Percentiles rank a stretch among this genome's conserved stretches.
Evolutionary conservation across 805 yeast genomes (phyloP).

Genomic region (Ogataea nonfermentans): DNA sequence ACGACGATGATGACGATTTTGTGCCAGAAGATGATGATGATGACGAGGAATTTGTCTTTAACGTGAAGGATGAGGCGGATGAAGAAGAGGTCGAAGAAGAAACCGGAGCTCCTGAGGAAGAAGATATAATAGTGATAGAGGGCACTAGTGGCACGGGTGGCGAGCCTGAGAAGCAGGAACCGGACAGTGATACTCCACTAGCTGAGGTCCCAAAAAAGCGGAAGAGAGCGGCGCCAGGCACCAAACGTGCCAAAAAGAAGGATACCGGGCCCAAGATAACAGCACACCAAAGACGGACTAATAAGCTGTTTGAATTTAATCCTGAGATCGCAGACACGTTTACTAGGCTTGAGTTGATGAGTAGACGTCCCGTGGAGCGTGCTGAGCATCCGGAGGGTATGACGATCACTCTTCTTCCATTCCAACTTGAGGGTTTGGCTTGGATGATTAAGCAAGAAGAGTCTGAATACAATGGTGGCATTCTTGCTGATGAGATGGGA

Average conservation of each 20-base stretch:
- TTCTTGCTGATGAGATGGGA: slow-evolving; percentile 98
- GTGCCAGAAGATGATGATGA: slow-evolving; percentile 19
- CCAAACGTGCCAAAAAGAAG: slow-evolving; percentile 18
- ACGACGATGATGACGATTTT: slow-evolving; percentile 13
- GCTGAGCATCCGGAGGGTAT: slow-evolving; percentile 79
- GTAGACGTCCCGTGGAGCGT: slow-evolving; percentile 46
- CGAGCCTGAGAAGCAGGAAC: slow-evolving; percentile 13
- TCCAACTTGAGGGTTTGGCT: slow-evolving; percentile 88
- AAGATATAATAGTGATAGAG: slow-evolving; percentile 23
- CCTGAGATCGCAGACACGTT: slow-evolving; percentile 77
- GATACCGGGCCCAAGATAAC: slow-evolving; percentile 47
- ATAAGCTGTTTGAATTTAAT: slow-evolving; percentile 66
- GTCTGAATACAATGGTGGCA: slow-evolving; percentile 79
- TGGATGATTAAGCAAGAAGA: slow-evolving; percentile 88
- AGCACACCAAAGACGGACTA: slow-evolving; percentile 67
- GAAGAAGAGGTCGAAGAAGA: slow-evolving; percentile 23
- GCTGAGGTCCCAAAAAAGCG: slow-evolving; percentile 13
- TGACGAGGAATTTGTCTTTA: slow-evolving; percentile 32
- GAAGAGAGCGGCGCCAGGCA: slow-evolving; percentile 24
- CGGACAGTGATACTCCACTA: slow-evolving; percentile 23
- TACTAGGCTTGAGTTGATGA: slow-evolving; percentile 52
- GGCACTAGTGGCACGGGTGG: slow-evolving; percentile 17
- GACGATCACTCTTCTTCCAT: slow-evolving; percentile 74
- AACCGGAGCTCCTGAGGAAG: slow-evolving; percentile 23
- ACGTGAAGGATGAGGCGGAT: slow-evolving; percentile 9